Percentiles rank a stretch among this genome's conserved stretches.
Evolutionary conservation across 73 alveolate genomes (phyloP).

Genomic region (Tetrahymena elliotti): DNA sequence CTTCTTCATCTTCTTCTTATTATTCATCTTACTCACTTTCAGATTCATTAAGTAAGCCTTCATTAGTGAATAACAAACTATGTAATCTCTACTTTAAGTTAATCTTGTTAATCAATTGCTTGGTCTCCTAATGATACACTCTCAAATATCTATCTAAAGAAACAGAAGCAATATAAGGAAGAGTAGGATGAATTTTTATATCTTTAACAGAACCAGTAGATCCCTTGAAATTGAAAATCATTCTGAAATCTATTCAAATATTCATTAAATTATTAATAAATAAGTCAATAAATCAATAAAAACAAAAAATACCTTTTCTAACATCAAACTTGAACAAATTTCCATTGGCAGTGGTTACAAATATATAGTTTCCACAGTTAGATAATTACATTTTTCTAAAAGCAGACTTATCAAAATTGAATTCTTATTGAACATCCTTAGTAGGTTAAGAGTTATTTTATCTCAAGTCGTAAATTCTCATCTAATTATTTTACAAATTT

Average conservation of each 20-base stretch:
- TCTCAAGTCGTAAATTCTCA: background rate
- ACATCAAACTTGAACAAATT: background rate
- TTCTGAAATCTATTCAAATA: background rate
- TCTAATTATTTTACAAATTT: background rate
- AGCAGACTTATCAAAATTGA: background rate
- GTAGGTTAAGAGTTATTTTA: background rate
- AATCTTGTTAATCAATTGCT: background rate
- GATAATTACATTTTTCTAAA: background rate
- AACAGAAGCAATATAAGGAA: background rate
- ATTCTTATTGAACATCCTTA: background rate
- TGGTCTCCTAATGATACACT: background rate
- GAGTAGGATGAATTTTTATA: background rate
- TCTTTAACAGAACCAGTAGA: background rate
- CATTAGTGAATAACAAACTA: background rate
- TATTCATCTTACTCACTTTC: background rate
- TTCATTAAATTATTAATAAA: too few species aligned
- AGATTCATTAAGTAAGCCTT: background rate
- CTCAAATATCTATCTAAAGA: background rate
- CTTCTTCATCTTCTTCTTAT: background rate
- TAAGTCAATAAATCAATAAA: too few species aligned
- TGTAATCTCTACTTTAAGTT: background rate
- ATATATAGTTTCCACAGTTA: background rate
- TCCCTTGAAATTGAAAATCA: background rate
- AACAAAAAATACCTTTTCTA: background rate
- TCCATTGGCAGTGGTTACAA: background rate